These are phyloP conservation scores for Solanum raphanifolium DNA, from an alignment of 257 asterid species.

Conservation along the genomic window DNA sequence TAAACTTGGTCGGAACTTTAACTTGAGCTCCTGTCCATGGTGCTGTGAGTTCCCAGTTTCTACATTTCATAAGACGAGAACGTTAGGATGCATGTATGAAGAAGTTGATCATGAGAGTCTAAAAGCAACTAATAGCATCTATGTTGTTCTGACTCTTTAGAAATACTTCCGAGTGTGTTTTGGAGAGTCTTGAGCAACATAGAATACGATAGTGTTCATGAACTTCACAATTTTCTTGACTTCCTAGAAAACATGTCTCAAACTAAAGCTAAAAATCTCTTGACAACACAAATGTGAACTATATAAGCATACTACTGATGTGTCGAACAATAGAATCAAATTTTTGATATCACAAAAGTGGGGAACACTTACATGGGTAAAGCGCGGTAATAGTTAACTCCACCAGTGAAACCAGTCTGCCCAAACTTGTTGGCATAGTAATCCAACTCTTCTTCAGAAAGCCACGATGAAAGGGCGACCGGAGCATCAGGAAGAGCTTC, in stretches of 20 bases:
- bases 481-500: background rate
- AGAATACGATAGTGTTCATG: background rate
- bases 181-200: background rate
- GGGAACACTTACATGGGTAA: conserved; percentile 20
- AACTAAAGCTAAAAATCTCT: no score
- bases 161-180: background rate
- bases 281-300: background rate
- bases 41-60: conserved; percentile 14
- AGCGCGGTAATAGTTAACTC: conserved; percentile 44
- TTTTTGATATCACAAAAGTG: background rate
- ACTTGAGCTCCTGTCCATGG: conserved; percentile 16
- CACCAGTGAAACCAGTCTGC: conserved; percentile 42
- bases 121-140: background rate
- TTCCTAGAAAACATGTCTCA: background rate
- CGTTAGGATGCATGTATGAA: background rate
- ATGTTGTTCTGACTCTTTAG: background rate
- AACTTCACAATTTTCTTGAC: background rate
- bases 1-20: conserved; percentile 11
- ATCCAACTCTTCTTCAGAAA: conserved; percentile 26
- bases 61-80: background rate
- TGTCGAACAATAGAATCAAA: background rate
- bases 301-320: background rate
- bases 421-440: conserved; percentile 27
- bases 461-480: conserved; percentile 33
- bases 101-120: background rate